These are phyloP conservation scores for Fragaria ananassa DNA, from an alignment of 306 rosid species.

Conservation along the genomic window DNA sequence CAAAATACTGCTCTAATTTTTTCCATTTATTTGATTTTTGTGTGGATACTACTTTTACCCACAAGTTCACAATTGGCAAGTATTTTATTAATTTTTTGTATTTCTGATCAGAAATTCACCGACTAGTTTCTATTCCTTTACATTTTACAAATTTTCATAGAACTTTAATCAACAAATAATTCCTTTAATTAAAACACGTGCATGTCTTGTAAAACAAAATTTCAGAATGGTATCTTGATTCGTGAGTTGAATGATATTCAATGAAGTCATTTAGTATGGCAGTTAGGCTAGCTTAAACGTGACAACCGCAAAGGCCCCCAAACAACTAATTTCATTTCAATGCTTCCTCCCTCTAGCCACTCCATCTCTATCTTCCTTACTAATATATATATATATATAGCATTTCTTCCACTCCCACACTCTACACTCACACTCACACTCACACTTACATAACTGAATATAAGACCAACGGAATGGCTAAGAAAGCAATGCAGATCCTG, in stretches of 20 bases:
- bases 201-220: background rate
- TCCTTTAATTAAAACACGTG: background rate
- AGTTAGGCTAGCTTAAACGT: conserved; percentile 28
- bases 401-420: background rate
- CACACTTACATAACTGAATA: background rate
- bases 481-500: conserved; percentile 16
- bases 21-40: no score
- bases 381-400: background rate
- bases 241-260: background rate
- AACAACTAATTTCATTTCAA: conserved; percentile 9
- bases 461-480: background rate
- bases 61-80: no score
- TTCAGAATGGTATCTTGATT: background rate
- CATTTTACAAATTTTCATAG: no score
- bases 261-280: conserved; percentile 20
- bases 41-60: no score
- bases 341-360: background rate
- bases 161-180: no score
- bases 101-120: no score
- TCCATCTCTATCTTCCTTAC: no score
- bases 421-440: background rate
- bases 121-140: no score
- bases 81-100: no score
- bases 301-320: conserved; percentile 11
- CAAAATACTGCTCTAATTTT: no score